These are phyloP conservation scores for Cyclanthera cordifolia DNA, from an alignment of 306 rosid species.

Conservation along the genomic window DNA sequence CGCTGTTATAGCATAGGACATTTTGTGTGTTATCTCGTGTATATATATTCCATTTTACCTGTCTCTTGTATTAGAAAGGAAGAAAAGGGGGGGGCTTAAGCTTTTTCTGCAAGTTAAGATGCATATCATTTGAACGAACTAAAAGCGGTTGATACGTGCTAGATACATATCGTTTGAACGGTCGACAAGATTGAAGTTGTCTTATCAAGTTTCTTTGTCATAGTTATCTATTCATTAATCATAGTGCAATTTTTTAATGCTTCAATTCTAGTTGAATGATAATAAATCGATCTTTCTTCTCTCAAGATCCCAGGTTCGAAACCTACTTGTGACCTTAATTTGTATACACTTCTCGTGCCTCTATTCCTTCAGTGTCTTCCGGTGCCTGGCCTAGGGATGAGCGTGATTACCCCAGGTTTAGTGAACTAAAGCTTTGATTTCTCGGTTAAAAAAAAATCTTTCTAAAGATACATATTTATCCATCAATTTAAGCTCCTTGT, in stretches of 20 bases:
- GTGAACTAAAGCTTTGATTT: too few species aligned
- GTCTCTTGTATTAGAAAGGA: too few species aligned
- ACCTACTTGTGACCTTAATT: too few species aligned
- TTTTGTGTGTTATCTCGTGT: not conserved
- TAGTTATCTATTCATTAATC: not conserved
- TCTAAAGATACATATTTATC: not conserved
- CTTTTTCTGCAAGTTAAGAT: not conserved
- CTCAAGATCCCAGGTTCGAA: too few species aligned
- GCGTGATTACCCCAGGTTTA: too few species aligned
- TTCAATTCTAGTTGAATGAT: not conserved
- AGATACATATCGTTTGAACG: not conserved
- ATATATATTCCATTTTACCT: too few species aligned
- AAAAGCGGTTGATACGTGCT: not conserved
- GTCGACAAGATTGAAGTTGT: not conserved
- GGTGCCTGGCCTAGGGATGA: too few species aligned
- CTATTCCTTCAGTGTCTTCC: too few species aligned
- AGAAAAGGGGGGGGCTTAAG: too few species aligned
- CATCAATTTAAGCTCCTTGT: not conserved
- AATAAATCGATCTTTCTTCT: not conserved
- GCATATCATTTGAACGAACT: not conserved
- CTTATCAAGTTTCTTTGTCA: not conserved
- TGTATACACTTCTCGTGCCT: too few species aligned
- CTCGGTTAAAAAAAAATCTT: too few species aligned
- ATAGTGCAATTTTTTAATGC: not conserved
- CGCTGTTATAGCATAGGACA: not conserved